These are phyloP conservation scores for Candida lessepsii DNA, from an alignment of 805 yeast genomes.

Conservation along the genomic window DNA sequence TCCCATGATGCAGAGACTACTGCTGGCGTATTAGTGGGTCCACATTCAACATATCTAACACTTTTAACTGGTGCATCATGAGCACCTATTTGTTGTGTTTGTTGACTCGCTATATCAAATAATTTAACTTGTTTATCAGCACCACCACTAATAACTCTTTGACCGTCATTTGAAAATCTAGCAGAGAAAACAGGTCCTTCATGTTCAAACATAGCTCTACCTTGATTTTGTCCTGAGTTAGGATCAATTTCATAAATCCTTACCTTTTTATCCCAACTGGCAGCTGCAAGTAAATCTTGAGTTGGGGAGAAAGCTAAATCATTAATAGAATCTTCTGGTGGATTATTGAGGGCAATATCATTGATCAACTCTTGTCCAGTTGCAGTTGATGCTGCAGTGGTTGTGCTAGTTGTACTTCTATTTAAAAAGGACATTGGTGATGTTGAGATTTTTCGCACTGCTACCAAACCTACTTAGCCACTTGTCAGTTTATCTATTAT, in stretches of 20 bases:
- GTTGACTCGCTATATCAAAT: constrained; percentile 81
- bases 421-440: constrained; percentile 38
- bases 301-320: constrained; percentile 84
- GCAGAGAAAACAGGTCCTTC: constrained; percentile 82
- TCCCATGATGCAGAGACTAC: constrained; percentile 97
- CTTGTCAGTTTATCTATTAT: no score
- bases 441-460: constrained; percentile 2
- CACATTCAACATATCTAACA: constrained; percentile 78
- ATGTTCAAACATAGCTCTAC: constrained; percentile 86
- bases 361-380: constrained; percentile 61
- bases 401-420: constrained; percentile 17
- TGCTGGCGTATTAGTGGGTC: constrained; percentile 77
- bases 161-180: constrained; percentile 84
- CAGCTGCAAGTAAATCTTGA: constrained; percentile 75
- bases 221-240: constrained; percentile 74
- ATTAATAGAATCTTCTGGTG: constrained; percentile 90
- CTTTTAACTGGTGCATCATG: constrained; percentile 79
- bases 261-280: constrained; percentile 95
- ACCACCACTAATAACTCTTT: constrained; percentile 80
- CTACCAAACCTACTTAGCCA: no score
- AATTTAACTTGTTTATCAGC: constrained; percentile 84
- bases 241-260: constrained; percentile 84
- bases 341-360: constrained; percentile 69
- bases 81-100: constrained; percentile 76
- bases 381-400: constrained; percentile 33